Base-by-base conservation (phyloP, 2,329 filamentous ascomycete species). In the Xylaria sp. region DNA sequence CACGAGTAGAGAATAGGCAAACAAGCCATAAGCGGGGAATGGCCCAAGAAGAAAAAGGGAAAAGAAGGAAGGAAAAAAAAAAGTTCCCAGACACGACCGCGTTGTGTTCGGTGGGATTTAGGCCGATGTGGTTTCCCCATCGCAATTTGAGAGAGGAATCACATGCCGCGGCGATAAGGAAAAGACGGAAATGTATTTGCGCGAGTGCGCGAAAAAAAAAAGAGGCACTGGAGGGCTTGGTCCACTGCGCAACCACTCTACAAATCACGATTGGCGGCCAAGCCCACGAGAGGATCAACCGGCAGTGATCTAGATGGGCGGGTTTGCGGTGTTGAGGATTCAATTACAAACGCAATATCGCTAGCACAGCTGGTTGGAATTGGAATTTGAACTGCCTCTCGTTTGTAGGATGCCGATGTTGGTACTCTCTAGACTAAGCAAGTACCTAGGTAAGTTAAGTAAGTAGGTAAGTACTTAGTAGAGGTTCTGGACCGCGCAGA, bases 401-500 rank as follows among this genome's bases (percentile, higher is more conserved):
- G 41, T 23, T 41, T 40, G 53, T 43, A 55, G 47, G 6, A 53
- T 10, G 46, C 31, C 38, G 37, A 47, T 4, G 19, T 17, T n/a
- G 44, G 21, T 19, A 31, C 37, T 52, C 25, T 55, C 51, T 15
- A 29, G 29, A 11, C 6, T 11, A n/a, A n/a, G n/a, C n/a, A n/a
- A n/a, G n/a, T n/a, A n/a, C n/a, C n/a, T n/a, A n/a, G n/a, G n/a
- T n/a, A n/a, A n/a, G n/a, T n/a, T n/a, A n/a, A n/a, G n/a, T n/a
- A n/a, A n/a, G n/a, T n/a, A n/a, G n/a, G n/a, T n/a, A n/a, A n/a
- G n/a, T n/a, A n/a, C n/a, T n/a, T n/a, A n/a, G n/a, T n/a, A n/a
- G 44, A 46, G 10, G 61, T 49, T 64, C 61, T 61, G 53, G 61
- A n/a, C 48, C 58, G 51, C 19, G 29, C 38, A 11, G 53, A 63